Base-by-base conservation (phyloP, 257 asterid species). In the Solanum lycopersicoides region DNA sequence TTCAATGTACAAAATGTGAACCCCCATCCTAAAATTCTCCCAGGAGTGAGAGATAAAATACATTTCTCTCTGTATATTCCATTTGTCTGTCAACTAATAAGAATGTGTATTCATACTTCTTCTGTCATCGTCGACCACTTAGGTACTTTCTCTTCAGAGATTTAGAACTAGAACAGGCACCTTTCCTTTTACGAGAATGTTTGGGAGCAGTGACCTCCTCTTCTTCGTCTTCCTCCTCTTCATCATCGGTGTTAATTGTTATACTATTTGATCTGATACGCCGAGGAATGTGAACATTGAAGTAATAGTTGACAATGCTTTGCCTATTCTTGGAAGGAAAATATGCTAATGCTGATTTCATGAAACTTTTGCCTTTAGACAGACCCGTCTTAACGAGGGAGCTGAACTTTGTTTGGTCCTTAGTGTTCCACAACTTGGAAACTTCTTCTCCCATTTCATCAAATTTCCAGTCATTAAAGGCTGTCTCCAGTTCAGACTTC, bases 381-480 rank as follows among this genome's bases (percentile, higher is more conserved):
- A 41, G 86, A 35, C 77, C 76, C 30, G 5, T 86, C 85, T 90
- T 80, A 77, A 90, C 75, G 11, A 87, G 18, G 11, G 74, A 15
- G 50, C 47, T 87, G 23, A 91, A 86, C 74, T 8, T 87, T 32
- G 65, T 35, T 86, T 86, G 77, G 50, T 91, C 91, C 56, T 25
- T 41, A 53, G 18, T 3, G 47, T 72, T 86, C 93, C 92, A 90
- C 15, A 41, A 44, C n/a, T 5, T 47, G 34, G 89, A 50, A 74
- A 71, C 82, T 2, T 39, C 88, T 86, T 86, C 90, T 20, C 92
- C 93, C 87, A 90, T 89, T 53, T 86, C 86, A 74, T 80, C 68
- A 44, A 90, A 88, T 65, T 88, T 87, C 92, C 90, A 89, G 42
- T 3, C 42, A 37, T 12, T 15, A 82, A 86, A 91, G 34, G 88